These are phyloP conservation scores for Nemania sp. DNA, from an alignment of 2,329 filamentous ascomycete genomes.

Conservation along the genomic window DNA sequence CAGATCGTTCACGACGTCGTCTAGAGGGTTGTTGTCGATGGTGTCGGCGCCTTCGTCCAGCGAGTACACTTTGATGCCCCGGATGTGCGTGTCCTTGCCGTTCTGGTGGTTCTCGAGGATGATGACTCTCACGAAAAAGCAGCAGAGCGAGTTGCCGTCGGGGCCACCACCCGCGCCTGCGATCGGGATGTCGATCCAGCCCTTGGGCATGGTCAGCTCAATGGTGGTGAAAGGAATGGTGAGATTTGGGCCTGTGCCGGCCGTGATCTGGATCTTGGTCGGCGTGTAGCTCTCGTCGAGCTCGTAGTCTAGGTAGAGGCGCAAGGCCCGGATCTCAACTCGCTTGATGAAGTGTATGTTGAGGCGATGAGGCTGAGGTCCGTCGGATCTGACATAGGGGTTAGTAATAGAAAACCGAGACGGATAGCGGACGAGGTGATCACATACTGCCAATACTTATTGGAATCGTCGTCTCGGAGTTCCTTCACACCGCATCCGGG, in stretches of 20 bases:
- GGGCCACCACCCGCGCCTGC: conserved; percentile 59
- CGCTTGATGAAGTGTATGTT: conserved; percentile 87
- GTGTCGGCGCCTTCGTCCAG: conserved; percentile 53
- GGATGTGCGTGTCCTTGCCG: conserved; percentile 97
- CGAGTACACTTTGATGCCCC: conserved; percentile 85
- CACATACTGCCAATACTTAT: conserved; percentile 77
- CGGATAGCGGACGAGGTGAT: background rate
- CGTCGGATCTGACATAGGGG: conserved; percentile 65
- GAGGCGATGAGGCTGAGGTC: conserved; percentile 79
- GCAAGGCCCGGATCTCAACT: conserved; percentile 75
- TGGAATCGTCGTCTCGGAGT: conserved; percentile 73
- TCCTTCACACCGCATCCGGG: conserved; percentile 79
- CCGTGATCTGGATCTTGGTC: conserved; percentile 85
- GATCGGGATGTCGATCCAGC: conserved; percentile 86
- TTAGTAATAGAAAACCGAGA: background rate
- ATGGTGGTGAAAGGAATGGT: conserved; percentile 86
- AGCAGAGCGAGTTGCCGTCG: conserved; percentile 76
- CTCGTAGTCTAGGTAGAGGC: conserved; percentile 88
- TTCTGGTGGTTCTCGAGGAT: conserved; percentile 98
- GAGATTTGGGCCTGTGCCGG: conserved; percentile 89
- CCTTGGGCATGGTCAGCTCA: conserved; percentile 75
- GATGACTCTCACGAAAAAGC: conserved; percentile 87
- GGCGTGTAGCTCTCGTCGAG: conserved; percentile 97
- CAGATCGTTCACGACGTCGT: conserved; percentile 42
- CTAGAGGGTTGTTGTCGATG: conserved; percentile 43